These are phyloP conservation scores for Basidioascus undulatus DNA, from an alignment of 768 basidiomycete genomes.

Conservation along the genomic window DNA sequence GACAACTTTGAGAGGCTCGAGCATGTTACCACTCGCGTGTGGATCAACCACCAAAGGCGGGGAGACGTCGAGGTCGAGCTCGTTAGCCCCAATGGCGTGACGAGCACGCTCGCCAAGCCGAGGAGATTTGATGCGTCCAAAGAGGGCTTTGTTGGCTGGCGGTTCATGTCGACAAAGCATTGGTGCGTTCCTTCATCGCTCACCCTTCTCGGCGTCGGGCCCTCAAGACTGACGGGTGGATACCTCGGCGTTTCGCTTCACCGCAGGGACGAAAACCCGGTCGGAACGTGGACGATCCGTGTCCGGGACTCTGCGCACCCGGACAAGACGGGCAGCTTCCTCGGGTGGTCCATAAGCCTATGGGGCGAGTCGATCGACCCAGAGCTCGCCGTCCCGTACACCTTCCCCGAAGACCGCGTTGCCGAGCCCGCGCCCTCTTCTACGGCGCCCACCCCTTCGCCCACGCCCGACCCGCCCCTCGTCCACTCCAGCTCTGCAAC, in stretches of 20 bases:
- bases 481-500: constrained; percentile 14
- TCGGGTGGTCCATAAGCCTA: constrained; percentile 76
- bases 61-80: constrained; percentile 89
- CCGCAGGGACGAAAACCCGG: constrained; percentile 67
- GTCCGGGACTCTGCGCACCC: constrained; percentile 43
- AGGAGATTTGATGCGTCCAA: constrained; percentile 38
- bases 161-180: constrained; percentile 95
- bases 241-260: neutral
- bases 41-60: constrained; percentile 63
- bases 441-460: constrained; percentile 4
- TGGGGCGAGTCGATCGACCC: constrained; percentile 76
- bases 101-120: constrained; percentile 52
- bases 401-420: constrained; percentile 4
- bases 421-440: constrained; percentile 4
- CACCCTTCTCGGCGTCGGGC: neutral
- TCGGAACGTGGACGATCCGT: constrained; percentile 70
- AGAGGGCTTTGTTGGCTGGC: constrained; percentile 76
- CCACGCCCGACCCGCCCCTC: neutral
- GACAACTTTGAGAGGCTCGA: constrained; percentile 73
- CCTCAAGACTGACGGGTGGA: constrained; percentile 2
- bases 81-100: constrained; percentile 58
- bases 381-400: constrained; percentile 25
- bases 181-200: constrained; percentile 33
- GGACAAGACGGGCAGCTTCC: constrained; percentile 39
- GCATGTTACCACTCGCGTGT: constrained; percentile 76